Percentiles rank a stretch among this genome's conserved stretches.
Evolutionary conservation across 345 rosid species (phyloP).

Genomic region (Citrus cavaleriei): DNA sequence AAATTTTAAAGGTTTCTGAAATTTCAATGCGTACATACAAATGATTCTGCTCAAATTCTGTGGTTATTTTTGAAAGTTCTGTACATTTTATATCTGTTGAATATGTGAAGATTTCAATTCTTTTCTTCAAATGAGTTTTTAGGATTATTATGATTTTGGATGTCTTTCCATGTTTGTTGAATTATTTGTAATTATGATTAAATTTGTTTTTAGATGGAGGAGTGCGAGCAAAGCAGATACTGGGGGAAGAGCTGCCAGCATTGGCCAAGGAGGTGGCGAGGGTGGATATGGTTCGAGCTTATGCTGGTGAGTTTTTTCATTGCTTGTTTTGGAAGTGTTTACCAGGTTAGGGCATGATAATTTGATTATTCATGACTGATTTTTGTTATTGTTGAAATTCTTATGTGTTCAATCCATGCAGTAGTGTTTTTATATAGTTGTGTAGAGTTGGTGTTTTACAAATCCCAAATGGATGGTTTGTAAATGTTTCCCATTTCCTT

Average conservation of each 20-base stretch:
- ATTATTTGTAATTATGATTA: neutral
- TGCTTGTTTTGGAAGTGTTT: neutral
- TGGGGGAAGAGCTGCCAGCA: conserved; percentile 74
- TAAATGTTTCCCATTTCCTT: neutral
- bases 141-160: neutral
- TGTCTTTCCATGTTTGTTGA: neutral
- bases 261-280: conserved; percentile 88
- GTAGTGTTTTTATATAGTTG: neutral
- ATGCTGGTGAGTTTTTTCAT: conserved; percentile 56
- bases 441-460: neutral
- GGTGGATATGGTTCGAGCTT: conserved; percentile 76
- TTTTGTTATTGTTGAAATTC: neutral
- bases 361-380: neutral
- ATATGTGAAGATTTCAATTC: neutral
- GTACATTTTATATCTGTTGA: neutral
- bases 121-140: too few species aligned
- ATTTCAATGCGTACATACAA: neutral
- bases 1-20: neutral
- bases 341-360: neutral
- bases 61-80: neutral
- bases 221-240: conserved; percentile 30
- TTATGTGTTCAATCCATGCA: neutral
- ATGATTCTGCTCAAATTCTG: neutral
- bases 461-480: neutral
- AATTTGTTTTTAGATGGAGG: conserved; percentile 34